Evolutionary conservation across 2,329 filamentous ascomycete species (phyloP).

Genomic region (Aspergillus bombycis): DNA sequence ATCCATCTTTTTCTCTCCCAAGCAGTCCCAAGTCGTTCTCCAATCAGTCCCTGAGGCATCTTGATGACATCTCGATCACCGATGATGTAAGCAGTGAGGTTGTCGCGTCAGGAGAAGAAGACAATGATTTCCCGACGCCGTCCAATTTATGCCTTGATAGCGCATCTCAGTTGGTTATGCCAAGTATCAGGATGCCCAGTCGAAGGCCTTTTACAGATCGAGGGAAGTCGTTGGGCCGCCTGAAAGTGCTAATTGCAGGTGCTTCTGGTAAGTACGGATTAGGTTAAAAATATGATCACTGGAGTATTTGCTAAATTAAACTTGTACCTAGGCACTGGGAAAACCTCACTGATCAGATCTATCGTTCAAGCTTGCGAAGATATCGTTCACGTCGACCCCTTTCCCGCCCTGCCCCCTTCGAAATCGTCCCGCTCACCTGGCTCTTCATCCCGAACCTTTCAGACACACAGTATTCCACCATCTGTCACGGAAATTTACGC

Average conservation of each 20-base stretch:
- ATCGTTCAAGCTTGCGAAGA: conserved; percentile 86
- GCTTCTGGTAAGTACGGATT: conserved; percentile 62
- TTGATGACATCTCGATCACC: conserved; percentile 59
- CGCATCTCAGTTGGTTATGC: conserved; percentile 89
- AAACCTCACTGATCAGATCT: conserved; percentile 85
- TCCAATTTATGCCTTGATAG: conserved; percentile 39
- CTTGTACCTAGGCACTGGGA: conserved; percentile 68
- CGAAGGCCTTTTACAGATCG: conserved; percentile 86
- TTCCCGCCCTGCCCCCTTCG: conserved; percentile 30
- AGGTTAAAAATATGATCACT: neutral
- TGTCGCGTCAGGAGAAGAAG: conserved; percentile 60
- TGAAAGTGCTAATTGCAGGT: conserved; percentile 88
- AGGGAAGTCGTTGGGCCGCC: conserved; percentile 78
- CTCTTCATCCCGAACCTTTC: conserved; percentile 23
- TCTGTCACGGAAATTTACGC: conserved; percentile 71
- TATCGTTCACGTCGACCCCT: conserved; percentile 87
- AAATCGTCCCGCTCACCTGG: conserved; percentile 27
- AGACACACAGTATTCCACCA: conserved; percentile 19
- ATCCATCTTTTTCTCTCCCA: conserved; percentile 55
- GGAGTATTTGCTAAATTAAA: neutral
- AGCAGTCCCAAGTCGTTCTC: conserved; percentile 64
- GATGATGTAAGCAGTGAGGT: conserved; percentile 61
- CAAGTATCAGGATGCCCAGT: conserved; percentile 87
- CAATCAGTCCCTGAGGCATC: conserved; percentile 60
- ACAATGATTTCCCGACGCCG: conserved; percentile 42